These are phyloP conservation scores for Beauveria asiatica DNA, from an alignment of 2,329 filamentous ascomycete species.

Conservation along the genomic window DNA sequence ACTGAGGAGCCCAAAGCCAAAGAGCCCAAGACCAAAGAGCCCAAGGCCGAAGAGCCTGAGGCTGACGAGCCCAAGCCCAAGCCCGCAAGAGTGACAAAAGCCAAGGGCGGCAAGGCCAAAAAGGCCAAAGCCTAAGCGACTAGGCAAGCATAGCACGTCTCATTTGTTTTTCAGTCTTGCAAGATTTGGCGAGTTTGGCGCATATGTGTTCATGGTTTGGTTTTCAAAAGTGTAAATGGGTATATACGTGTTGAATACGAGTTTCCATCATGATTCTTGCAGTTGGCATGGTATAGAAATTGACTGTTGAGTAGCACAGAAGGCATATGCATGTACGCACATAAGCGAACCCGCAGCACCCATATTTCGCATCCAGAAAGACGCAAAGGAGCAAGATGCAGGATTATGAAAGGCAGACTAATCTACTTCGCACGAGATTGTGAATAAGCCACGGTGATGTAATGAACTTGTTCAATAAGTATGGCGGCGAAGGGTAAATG, in stretches of 20 bases:
- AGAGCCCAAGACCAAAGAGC: conserved; percentile 25
- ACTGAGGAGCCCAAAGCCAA: conserved; percentile 23
- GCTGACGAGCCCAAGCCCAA: conserved; percentile 26
- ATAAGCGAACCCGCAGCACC: conserved; percentile 54
- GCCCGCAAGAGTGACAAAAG: conserved; percentile 27
- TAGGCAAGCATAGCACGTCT: not conserved
- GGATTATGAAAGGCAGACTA: conserved; percentile 53
- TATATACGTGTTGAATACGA: conserved; percentile 10
- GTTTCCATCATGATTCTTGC: not conserved
- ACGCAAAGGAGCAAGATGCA: conserved; percentile 35
- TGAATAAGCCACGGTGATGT: conserved; percentile 34
- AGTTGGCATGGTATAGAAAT: not conserved
- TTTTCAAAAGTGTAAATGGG: conserved; percentile 3
- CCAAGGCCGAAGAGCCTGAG: conserved; percentile 26
- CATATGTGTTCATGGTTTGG: conserved; percentile 3
- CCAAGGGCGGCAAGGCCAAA: conserved; percentile 29
- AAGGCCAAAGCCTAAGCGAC: conserved; percentile 29
- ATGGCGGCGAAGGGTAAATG: conserved; percentile 34
- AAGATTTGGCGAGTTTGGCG: conserved; percentile 10
- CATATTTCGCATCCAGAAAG: conserved; percentile 19
- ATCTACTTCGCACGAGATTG: conserved; percentile 45
- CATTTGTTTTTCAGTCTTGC: conserved; percentile 8
- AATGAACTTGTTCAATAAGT: conserved; percentile 24
- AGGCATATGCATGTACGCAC: conserved; percentile 42
- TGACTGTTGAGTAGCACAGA: not conserved